Conservation (phyloP, 2,329 filamentous ascomycete species). For the Colletotrichum sansevieriae region DNA sequence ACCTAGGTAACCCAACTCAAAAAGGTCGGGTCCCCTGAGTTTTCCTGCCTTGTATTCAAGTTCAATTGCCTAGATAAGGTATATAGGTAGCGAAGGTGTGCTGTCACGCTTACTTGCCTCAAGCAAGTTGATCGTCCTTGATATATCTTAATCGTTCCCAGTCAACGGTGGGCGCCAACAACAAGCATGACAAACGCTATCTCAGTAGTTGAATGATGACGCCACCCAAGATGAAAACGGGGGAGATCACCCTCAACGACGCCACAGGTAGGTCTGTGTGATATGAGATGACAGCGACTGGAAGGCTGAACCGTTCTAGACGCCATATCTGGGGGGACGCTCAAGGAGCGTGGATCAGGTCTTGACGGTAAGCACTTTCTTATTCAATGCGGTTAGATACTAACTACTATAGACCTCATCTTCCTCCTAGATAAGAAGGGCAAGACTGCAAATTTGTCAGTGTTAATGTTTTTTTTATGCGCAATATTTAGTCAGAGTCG, state of each 20-base stretch:
- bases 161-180: neutral
- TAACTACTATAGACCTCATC: slow-evolving; percentile 50
- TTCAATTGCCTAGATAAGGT: too few species aligned
- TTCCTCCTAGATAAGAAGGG: slow-evolving; percentile 54
- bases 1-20: too few species aligned
- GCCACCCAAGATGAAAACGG: slow-evolving; percentile 34
- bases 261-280: slow-evolving; percentile 32
- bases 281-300: neutral
- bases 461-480: neutral
- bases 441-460: slow-evolving; percentile 54
- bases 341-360: slow-evolving; percentile 56
- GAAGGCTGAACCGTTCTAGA: slow-evolving; percentile 44
- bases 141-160: too few species aligned
- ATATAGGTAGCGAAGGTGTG: too few species aligned
- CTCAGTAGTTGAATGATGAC: slow-evolving; percentile 23
- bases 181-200: neutral
- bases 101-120: too few species aligned
- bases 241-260: slow-evolving; percentile 37
- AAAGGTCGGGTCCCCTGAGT: too few species aligned
- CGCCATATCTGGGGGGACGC: slow-evolving; percentile 46
- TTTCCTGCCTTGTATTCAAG: too few species aligned
- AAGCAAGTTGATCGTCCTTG: too few species aligned
- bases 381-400: neutral
- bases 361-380: slow-evolving; percentile 53
- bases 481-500: too few species aligned